These are phyloP conservation scores for Coprinellus micaceus DNA, from an alignment of 768 basidiomycete genomes.

Conservation along the genomic window DNA sequence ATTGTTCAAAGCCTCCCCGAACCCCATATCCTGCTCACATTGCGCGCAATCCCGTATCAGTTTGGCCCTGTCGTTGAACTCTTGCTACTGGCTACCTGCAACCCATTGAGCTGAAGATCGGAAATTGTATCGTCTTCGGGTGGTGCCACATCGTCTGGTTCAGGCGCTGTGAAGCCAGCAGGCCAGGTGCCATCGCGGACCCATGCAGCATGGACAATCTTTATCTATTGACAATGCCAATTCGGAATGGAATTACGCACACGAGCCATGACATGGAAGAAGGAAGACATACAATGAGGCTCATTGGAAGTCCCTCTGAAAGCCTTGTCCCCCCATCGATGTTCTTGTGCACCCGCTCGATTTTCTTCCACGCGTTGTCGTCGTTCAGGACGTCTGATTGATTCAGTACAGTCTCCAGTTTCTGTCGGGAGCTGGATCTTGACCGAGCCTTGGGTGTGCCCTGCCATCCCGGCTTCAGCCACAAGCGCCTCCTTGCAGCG, in stretches of 20 bases:
- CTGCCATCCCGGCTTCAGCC: slow-evolving; percentile 40
- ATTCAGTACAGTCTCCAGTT: slow-evolving; percentile 49
- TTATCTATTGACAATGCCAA: slow-evolving; percentile 45
- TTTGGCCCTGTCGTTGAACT: background rate
- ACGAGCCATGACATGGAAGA: too few relatives aligned
- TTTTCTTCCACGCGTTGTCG: slow-evolving; percentile 51
- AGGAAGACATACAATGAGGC: slow-evolving; percentile 50
- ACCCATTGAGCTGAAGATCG: background rate
- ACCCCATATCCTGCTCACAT: background rate
- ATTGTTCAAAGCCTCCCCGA: background rate
- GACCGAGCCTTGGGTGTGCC: slow-evolving; percentile 16
- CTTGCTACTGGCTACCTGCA: background rate
- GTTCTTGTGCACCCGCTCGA: slow-evolving; percentile 62
- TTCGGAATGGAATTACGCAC: slow-evolving; percentile 2
- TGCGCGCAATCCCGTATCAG: background rate
- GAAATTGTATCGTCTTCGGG: slow-evolving; percentile 4
- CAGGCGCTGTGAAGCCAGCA: slow-evolving; percentile 51
- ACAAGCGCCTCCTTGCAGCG: slow-evolving; percentile 56
- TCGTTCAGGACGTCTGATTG: slow-evolving; percentile 43
- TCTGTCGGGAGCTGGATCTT: slow-evolving; percentile 38
- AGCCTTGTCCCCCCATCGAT: slow-evolving; percentile 56
- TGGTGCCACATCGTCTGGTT: slow-evolving; percentile 52
- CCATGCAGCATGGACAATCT: slow-evolving; percentile 73
- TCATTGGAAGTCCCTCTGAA: slow-evolving; percentile 59
- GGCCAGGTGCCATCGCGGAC: slow-evolving; percentile 78